These are phyloP conservation scores for Bertia moriformis DNA, from an alignment of 2,329 filamentous ascomycete species.

Conservation along the genomic window DNA sequence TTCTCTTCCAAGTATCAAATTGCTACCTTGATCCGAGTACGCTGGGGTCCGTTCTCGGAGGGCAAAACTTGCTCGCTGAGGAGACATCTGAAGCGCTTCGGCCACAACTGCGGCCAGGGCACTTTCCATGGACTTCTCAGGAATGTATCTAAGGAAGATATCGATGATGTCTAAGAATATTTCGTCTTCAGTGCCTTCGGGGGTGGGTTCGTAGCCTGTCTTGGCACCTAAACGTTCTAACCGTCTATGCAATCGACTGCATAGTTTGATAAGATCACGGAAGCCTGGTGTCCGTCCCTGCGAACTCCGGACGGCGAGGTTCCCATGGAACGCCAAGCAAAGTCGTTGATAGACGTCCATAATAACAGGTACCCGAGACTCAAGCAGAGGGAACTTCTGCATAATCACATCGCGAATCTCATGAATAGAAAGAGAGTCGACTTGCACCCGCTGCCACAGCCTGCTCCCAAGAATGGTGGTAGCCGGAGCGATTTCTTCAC, in stretches of 20 bases:
- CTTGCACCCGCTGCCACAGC: slow-evolving; percentile 68
- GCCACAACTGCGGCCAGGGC: slow-evolving; percentile 58
- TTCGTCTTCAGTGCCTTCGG: slow-evolving; percentile 59
- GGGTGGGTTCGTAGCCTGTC: slow-evolving; percentile 55
- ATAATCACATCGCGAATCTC: slow-evolving; percentile 67
- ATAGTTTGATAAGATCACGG: slow-evolving; percentile 84
- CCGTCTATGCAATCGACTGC: slow-evolving; percentile 56
- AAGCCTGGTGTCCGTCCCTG: slow-evolving; percentile 48
- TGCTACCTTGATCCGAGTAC: slow-evolving; percentile 44
- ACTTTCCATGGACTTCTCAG: slow-evolving; percentile 44
- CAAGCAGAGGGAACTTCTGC: slow-evolving; percentile 55
- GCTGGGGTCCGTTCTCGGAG: slow-evolving; percentile 58
- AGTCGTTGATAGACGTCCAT: slow-evolving; percentile 43
- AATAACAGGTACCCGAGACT: slow-evolving; percentile 43
- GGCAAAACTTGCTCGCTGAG: slow-evolving; percentile 67
- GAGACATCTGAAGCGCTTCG: slow-evolving; percentile 73
- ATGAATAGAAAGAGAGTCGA: slow-evolving; percentile 46
- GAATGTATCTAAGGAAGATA: slow-evolving; percentile 74
- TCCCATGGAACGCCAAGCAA: slow-evolving; percentile 18
- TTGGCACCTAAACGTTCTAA: slow-evolving; percentile 46
- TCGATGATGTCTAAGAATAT: slow-evolving; percentile 92
- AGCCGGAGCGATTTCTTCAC: slow-evolving; percentile 49
- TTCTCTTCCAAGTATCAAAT: slow-evolving; percentile 52
- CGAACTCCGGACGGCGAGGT: slow-evolving; percentile 30
- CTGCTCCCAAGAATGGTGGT: slow-evolving; percentile 58